Conservation (phyloP, 495 filamentous ascomycete genomes). For the Rhizodiscina lignyota region DNA sequence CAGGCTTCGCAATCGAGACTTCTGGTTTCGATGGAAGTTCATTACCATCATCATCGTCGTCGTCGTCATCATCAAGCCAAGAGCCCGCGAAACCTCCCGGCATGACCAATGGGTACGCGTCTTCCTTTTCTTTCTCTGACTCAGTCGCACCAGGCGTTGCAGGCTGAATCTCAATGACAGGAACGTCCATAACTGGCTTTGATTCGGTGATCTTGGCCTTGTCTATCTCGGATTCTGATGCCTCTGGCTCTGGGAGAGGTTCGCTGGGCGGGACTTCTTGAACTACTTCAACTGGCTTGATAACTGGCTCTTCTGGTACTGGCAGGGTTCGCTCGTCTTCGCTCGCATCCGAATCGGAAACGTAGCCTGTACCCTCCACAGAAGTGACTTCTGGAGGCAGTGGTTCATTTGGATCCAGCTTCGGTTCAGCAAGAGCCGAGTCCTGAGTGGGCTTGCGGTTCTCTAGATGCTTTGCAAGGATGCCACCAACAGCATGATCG, state of each 20-base stretch:
- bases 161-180: conserved; percentile 10
- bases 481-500: conserved; percentile 45
- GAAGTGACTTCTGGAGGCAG: conserved; percentile 50
- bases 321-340: conserved; percentile 1
- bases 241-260: no score
- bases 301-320: conserved; percentile 5
- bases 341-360: conserved; percentile 28
- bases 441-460: background rate
- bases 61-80: background rate
- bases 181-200: no score
- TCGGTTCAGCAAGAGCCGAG: conserved; percentile 15
- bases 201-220: no score
- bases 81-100: background rate
- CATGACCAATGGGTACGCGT: no score
- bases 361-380: conserved; percentile 40
- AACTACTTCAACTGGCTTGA: no score
- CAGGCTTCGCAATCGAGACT: background rate
- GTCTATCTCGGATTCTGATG: no score
- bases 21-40: background rate
- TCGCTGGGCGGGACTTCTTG: no score
- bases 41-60: background rate
- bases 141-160: conserved; percentile 9
- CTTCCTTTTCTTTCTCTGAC: no score
- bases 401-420: conserved; percentile 29
- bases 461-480: conserved; percentile 35